Evolutionary conservation across 805 yeast species (phyloP), one percentile per base, ranked within the genome.

Genomic region (Saturnispora serradocipensis): DNA sequence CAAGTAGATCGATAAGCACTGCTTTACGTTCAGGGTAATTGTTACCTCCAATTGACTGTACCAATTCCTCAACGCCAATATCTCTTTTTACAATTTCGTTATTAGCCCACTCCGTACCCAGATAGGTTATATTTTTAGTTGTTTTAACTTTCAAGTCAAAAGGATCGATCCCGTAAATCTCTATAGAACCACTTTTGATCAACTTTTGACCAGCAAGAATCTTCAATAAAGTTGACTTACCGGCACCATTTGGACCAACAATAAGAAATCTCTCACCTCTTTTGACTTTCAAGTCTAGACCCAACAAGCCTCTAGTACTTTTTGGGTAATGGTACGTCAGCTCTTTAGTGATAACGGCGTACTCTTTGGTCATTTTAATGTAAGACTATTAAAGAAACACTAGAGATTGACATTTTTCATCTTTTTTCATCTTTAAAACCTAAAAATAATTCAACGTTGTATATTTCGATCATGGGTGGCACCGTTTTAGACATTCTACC

Each of bases 51-150:
- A 93, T 80, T 24, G 95, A 83, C 15, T 83, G 76, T 46, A 93
- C 76, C 53, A 93, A 72, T 34, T 85, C 79, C 18, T 82, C 74
- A 9, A 93, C 97, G 0, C 95, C 89, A 50, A 93, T 87, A 66
- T 93, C 99, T 55, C 97, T 74, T 60, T 90, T 82, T 7, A 91
- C 93, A 48, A 90, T 82, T 18, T 88, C 86, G 68, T 89, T 93
- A 51, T 86, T 79, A 5, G 96, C 96, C 99, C 99, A 93, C 63
- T 93, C 99, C 0, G 98, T 93, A 3, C 99, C 99, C 43, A 93
- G 70, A 63, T 91, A 91, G 0, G 96, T 86, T 27, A 67, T 58
- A 3, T 61, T 62, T 24, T 38, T 32, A 22, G 32, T 32, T 8
- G 32, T 51, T 16, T 54, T 50, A 2, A 38, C 27, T 15, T 50